phyloP scores from a whole-genome alignment of 169 alveolate species.

The Plasmodium ovale region DNA sequence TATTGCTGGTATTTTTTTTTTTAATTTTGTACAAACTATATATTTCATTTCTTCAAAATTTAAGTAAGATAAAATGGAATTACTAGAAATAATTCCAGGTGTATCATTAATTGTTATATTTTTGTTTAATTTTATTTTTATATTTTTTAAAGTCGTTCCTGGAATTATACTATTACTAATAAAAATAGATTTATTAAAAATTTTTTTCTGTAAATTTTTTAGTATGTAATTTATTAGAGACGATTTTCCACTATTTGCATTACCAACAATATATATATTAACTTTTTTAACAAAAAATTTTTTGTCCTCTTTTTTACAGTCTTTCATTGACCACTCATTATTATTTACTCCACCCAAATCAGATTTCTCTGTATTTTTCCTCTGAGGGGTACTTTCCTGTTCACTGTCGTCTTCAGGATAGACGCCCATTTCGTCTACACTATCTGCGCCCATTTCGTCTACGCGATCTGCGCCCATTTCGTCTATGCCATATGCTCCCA shows the following conservation, averaged over 20 bases:
- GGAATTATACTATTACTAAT: slow-evolving; percentile 83
- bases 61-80: slow-evolving; percentile 80
- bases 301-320: neutral
- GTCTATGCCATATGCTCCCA: neutral
- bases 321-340: neutral
- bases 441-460: neutral
- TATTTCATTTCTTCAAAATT: slow-evolving; percentile 77
- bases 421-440: neutral
- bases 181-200: slow-evolving; percentile 6
- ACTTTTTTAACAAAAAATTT: slow-evolving; percentile 10
- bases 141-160: slow-evolving; percentile 83
- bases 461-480: neutral
- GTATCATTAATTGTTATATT: slow-evolving; percentile 83
- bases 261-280: slow-evolving; percentile 54
- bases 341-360: neutral
- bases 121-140: slow-evolving; percentile 78
- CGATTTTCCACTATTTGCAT: slow-evolving; percentile 72
- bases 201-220: slow-evolving; percentile 21
- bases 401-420: neutral
- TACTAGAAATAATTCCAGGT: slow-evolving; percentile 84
- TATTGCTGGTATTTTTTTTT: slow-evolving; percentile 52
- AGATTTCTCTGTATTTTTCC: neutral
- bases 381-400: neutral
- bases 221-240: slow-evolving; percentile 54
- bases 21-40: slow-evolving; percentile 67